Evolutionary conservation across 2,329 filamentous ascomycete genomes (phyloP), one percentile per base, ranked within the genome.

Genomic region (Zymoseptoria brevis): DNA sequence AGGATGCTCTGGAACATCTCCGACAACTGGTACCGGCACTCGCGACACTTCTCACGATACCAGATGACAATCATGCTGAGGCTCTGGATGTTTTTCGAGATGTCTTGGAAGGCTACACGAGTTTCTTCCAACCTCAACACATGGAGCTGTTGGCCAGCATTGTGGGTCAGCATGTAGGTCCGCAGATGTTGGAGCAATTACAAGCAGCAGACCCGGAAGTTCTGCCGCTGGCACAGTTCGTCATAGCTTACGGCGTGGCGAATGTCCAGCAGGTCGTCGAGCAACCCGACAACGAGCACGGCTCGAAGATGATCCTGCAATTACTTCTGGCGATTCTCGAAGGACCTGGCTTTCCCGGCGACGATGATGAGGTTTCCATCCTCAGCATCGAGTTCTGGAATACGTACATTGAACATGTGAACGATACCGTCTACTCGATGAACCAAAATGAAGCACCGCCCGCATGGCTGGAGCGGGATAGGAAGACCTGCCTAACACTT

Each of bases 331-430:
- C 84, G 3, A 79, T 94, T 4, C 77, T 92, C 22, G 80, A 80
- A 19, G 82, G 85, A 11, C 78, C 84, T 11, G 88, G 89, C 1
- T 81, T 84, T 66, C 83, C 87, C 1, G 85, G 86, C 1, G 82
- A 82, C 3, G 88, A 93, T 57, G 88, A 94, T 67, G 85, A 84
- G 63, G 83, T 91, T 9, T 91, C 90, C 57, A 82, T 88, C 0
- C 83, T 85, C 1, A 83, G 86, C 0, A 79, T 93, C 13, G 89
- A 94, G 67, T 93, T 94, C 70, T 94, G 90, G 89, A 87, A 83
- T 19, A 86, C 83, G 0, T 90, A 87, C 69, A 83, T 89, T 5
- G 89, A 91, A 73, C 68, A 70, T 55, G 82, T 83, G 11, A 79
- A 77, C 85, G 77, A 82, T 79, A 60, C 87, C 8, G 75, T 81